A percentile compares a stretch with the other conserved stretches of the same genome.
Conservation (phyloP, 352 stramenopile genomes). For the Phytophthora vignae region DNA sequence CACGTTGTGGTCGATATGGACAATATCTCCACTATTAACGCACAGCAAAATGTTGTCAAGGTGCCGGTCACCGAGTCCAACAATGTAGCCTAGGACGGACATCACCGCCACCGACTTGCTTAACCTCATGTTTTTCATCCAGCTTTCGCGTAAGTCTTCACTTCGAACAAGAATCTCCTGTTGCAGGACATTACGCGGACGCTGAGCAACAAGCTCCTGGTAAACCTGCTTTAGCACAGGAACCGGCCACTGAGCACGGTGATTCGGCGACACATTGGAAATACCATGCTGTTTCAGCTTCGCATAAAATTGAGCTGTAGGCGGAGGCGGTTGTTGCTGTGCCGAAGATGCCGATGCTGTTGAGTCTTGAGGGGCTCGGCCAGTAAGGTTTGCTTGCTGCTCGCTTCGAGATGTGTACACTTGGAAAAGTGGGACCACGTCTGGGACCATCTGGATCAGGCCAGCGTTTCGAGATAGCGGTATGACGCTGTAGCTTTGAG, state of each 20-base stretch:
- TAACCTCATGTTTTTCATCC: constrained; percentile 64
- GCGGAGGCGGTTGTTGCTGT: constrained; percentile 37
- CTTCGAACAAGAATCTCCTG: constrained; percentile 68
- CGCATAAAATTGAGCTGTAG: constrained; percentile 83
- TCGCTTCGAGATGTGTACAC: constrained; percentile 71
- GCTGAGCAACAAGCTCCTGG: constrained; percentile 68
- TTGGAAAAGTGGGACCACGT: constrained; percentile 85
- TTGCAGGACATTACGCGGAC: constrained; percentile 69
- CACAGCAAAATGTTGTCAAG: constrained; percentile 93
- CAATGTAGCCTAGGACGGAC: constrained; percentile 88
- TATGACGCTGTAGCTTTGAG: constrained; percentile 82
- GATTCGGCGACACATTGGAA: constrained; percentile 68
- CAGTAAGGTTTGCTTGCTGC: constrained; percentile 10
- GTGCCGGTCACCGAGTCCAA: constrained; percentile 92
- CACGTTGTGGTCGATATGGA: constrained; percentile 95
- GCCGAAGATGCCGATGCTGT: constrained; percentile 12
- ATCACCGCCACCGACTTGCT: constrained; percentile 86
- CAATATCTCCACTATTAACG: constrained; percentile 74
- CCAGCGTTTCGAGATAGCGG: constrained; percentile 81
- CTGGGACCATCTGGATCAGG: constrained; percentile 88
- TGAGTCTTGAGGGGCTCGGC: constrained; percentile 28
- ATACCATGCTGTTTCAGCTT: constrained; percentile 86
- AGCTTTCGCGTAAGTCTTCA: constrained; percentile 68
- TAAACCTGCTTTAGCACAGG: constrained; percentile 73
- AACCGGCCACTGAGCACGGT: constrained; percentile 69